These are phyloP conservation scores for Lathyrus aphaca DNA, from an alignment of 306 rosid genomes.

Conservation along the genomic window DNA sequence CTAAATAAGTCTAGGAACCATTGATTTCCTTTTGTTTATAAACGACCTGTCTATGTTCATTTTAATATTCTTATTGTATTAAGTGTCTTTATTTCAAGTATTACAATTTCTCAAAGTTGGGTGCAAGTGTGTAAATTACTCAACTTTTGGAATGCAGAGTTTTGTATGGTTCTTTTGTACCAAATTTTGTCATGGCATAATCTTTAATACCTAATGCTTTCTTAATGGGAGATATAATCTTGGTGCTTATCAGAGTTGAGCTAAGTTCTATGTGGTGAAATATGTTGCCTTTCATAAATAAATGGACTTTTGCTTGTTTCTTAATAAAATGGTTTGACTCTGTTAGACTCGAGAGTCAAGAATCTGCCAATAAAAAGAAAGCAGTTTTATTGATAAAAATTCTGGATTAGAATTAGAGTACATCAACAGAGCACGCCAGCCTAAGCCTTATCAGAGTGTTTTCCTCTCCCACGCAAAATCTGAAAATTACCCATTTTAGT, in stretches of 20 bases:
- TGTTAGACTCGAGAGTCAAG: not conserved
- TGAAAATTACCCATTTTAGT: not conserved
- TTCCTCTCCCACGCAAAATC: not conserved
- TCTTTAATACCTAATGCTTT: conserved; percentile 6
- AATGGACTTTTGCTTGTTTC: not conserved
- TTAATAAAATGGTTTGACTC: not conserved
- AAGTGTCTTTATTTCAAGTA: conserved; percentile 16
- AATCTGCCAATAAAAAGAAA: not conserved
- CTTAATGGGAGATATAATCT: not conserved
- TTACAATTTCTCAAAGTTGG: conserved; percentile 18
- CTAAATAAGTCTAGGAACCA: not conserved
- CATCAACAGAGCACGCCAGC: not conserved
- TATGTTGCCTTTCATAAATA: not conserved
- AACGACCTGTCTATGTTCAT: conserved; percentile 12
- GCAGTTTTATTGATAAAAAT: not conserved
- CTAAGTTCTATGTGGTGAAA: not conserved
- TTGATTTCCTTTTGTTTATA: conserved; percentile 21
- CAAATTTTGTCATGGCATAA: not conserved
- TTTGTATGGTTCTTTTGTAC: conserved; percentile 12
- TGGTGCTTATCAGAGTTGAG: not conserved
- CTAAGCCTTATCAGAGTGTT: not conserved
- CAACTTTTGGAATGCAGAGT: conserved; percentile 15
- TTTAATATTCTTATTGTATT: not conserved
- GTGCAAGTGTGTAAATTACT: conserved; percentile 4
- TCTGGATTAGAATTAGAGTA: not conserved